Conservation (phyloP, 306 rosid species). For the Bauhinia variegata region DNA sequence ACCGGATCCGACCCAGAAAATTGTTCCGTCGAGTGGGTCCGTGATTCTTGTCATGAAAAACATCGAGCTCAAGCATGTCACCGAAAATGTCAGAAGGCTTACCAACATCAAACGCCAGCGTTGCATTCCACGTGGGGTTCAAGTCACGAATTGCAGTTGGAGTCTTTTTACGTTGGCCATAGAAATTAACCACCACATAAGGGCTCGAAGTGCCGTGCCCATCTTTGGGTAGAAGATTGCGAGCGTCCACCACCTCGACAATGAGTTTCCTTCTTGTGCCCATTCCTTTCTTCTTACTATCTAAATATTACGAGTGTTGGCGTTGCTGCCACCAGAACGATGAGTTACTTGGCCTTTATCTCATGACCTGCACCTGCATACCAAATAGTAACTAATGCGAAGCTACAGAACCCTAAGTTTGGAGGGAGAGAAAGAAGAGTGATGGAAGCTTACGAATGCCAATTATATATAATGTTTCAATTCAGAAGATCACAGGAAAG, state of each 20-base stretch:
- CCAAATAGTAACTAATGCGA: neutral
- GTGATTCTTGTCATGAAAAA: conserved; percentile 58
- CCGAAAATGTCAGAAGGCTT: conserved; percentile 59
- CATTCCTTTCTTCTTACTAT: conserved; percentile 21
- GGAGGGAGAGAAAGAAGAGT: conserved; percentile 32
- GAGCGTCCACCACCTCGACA: conserved; percentile 86
- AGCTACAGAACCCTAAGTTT: neutral
- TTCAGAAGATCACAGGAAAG: too few relatives aligned
- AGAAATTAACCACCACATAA: conserved; percentile 63
- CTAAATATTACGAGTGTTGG: neutral
- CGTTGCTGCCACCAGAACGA: neutral
- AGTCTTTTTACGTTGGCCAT: conserved; percentile 69
- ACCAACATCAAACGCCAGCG: conserved; percentile 63
- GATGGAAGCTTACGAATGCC: neutral
- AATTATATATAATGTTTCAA: conserved; percentile 31
- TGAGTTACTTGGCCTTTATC: neutral
- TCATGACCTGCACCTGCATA: conserved; percentile 7
- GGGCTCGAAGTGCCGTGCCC: conserved; percentile 87
- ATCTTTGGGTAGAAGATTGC: conserved; percentile 71
- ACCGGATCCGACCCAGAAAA: conserved; percentile 65
- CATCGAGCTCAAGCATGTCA: conserved; percentile 66
- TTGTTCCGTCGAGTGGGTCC: conserved; percentile 68
- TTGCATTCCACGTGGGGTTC: conserved; percentile 80
- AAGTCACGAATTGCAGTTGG: conserved; percentile 53
- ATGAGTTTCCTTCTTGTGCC: conserved; percentile 54